phyloP scores from a whole-genome alignment of 2,329 filamentous ascomycete species.

The Fusarium veterinarium region DNA sequence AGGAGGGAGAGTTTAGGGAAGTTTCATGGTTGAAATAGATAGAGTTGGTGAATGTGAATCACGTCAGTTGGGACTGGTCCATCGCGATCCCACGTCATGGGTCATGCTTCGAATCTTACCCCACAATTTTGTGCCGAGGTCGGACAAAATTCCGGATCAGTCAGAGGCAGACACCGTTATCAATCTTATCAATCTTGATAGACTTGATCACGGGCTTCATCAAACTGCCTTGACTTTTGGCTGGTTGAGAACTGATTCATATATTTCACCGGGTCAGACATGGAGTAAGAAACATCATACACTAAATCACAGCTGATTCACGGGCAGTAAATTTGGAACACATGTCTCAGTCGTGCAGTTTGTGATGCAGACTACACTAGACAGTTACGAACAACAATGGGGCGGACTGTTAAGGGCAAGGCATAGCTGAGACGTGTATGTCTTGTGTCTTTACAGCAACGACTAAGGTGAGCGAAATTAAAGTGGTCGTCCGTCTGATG shows the following conservation, averaged over 20 bases:
- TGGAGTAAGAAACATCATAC: background rate
- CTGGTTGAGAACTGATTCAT: rapidly evolving
- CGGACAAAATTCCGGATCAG: conserved; percentile 8
- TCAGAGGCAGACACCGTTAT: background rate
- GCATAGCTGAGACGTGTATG: no score
- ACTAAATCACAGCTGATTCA: background rate
- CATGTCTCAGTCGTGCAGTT: background rate
- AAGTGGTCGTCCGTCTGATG: no score
- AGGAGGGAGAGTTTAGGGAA: background rate
- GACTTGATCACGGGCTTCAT: background rate
- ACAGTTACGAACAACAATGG: background rate
- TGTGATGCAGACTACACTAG: background rate
- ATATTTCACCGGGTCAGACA: background rate
- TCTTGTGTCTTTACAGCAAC: no score
- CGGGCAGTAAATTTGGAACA: background rate
- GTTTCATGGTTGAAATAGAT: conserved; percentile 18
- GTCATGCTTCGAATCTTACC: conserved; percentile 12
- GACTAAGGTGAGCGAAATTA: no score
- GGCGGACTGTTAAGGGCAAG: no score
- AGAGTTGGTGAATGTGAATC: conserved; percentile 8
- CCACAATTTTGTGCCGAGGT: conserved; percentile 31
- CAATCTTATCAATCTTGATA: conserved; percentile 7
- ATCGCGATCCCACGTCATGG: conserved; percentile 40
- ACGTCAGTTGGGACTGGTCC: conserved; percentile 26
- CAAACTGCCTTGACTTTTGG: background rate